These are phyloP conservation scores for Westerdykella aurantiaca DNA, from an alignment of 2,329 filamentous ascomycete species.

Conservation along the genomic window DNA sequence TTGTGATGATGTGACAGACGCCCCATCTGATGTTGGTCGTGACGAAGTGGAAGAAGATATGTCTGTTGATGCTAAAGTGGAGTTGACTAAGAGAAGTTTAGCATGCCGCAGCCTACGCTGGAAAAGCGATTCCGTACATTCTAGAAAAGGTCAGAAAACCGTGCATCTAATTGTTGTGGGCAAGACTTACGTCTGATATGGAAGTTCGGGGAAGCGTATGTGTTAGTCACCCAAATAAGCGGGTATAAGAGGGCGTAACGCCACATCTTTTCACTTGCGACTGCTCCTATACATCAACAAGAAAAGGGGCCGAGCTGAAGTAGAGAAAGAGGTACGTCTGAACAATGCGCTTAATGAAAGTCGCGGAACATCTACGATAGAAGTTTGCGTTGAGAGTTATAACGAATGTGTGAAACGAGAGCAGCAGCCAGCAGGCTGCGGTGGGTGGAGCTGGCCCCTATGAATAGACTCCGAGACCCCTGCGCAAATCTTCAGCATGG, in stretches of 20 bases:
- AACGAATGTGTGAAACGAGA: slow-evolving; percentile 6
- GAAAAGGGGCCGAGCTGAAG: slow-evolving; percentile 4
- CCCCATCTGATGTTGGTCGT: background rate
- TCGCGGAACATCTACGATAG: background rate
- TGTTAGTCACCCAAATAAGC: slow-evolving; percentile 13
- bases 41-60: slow-evolving; percentile 1
- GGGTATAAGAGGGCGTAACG: slow-evolving; percentile 14
- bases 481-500: slow-evolving; percentile 11
- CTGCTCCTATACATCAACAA: slow-evolving; percentile 12
- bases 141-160: slow-evolving; percentile 9
- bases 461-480: slow-evolving; percentile 22
- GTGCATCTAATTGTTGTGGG: background rate
- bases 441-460: slow-evolving; percentile 10
- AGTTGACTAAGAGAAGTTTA: slow-evolving; percentile 2
- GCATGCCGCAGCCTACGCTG: background rate
- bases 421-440: slow-evolving; percentile 3
- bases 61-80: background rate
- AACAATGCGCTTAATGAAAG: background rate
- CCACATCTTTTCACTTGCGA: slow-evolving; percentile 17
- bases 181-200: slow-evolving; percentile 15
- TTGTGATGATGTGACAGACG: slow-evolving; percentile 1
- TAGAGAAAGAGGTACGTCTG: no score
- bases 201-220: slow-evolving; percentile 6
- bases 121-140: slow-evolving; percentile 10
- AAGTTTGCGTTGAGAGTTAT: background rate